phyloP scores from a whole-genome alignment of 345 rosid genomes.

The Arabidopsis suecica region DNA sequence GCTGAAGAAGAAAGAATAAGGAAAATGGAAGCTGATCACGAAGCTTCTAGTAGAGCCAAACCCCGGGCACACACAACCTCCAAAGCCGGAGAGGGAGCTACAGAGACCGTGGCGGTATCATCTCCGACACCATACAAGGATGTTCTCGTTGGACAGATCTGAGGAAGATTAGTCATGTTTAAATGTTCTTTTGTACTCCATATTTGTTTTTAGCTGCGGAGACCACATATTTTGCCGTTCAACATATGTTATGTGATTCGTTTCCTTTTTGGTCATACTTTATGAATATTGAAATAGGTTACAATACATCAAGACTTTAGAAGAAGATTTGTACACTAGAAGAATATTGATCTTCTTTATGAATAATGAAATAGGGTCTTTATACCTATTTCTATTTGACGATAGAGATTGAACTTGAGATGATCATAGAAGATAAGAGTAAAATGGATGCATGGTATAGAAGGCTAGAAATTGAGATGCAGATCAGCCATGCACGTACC shows the following conservation, averaged over 20 bases:
- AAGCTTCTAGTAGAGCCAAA: slow-evolving; percentile 35
- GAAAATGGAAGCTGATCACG: slow-evolving; percentile 38
- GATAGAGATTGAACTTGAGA: too few relatives aligned
- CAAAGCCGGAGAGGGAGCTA: slow-evolving; percentile 5
- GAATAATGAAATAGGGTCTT: neutral
- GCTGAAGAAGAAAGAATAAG: slow-evolving; percentile 53
- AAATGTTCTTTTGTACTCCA: slow-evolving; percentile 26
- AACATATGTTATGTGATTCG: slow-evolving; percentile 5
- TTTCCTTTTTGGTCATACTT: neutral
- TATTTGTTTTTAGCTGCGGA: neutral
- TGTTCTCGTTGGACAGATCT: slow-evolving; percentile 53
- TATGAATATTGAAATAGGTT: slow-evolving; percentile 13
- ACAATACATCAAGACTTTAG: slow-evolving; percentile 20
- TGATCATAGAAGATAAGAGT: too few relatives aligned
- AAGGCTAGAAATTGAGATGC: neutral
- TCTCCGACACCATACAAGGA: slow-evolving; percentile 60
- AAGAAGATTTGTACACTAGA: too few relatives aligned
- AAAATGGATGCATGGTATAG: too few relatives aligned
- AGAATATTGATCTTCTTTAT: neutral
- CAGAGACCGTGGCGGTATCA: slow-evolving; percentile 20
- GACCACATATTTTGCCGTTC: neutral
- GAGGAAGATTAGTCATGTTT: slow-evolving; percentile 20
- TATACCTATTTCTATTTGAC: neutral
- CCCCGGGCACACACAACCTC: slow-evolving; percentile 13
- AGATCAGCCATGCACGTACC: neutral